Evolutionary conservation across 1,284 basidiomycete species (phyloP).

Genomic region (Xerocomus amazonicus): DNA sequence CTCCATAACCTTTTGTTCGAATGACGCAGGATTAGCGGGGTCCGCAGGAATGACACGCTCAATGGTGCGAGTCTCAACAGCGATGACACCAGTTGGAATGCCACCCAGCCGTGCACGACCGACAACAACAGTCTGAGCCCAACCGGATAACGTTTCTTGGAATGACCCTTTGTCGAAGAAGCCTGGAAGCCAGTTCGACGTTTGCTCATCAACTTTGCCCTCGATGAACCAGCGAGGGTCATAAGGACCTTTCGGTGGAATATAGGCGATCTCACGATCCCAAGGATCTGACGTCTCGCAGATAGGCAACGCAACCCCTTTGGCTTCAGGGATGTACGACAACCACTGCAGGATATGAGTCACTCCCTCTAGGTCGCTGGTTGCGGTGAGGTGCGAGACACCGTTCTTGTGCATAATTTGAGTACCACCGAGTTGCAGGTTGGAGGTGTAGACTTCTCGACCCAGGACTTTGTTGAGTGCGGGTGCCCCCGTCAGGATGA

Average conservation of each 20-base stretch:
- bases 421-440: conserved; percentile 97
- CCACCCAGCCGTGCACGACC: conserved; percentile 96
- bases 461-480: conserved; percentile 99
- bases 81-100: conserved; percentile 97
- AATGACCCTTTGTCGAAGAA: conserved; percentile 98
- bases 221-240: conserved; percentile 98
- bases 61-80: conserved; percentile 96
- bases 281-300: conserved; percentile 72
- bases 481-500: conserved; percentile 96
- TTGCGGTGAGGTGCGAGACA: conserved; percentile 93
- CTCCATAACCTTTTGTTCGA: conserved; percentile 98
- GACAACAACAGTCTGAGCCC: conserved; percentile 98
- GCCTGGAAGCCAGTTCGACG: conserved; percentile 75
- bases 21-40: conserved; percentile 97
- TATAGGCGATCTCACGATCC: conserved; percentile 92
- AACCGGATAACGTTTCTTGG: conserved; percentile 93
- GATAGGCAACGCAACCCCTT: conserved; percentile 76
- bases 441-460: conserved; percentile 98
- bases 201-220: conserved; percentile 85
- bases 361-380: conserved; percentile 93
- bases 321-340: conserved; percentile 86
- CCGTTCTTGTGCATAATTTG: conserved; percentile 99
- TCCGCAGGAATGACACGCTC: conserved; percentile 97
- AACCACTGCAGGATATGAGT: conserved; percentile 94
- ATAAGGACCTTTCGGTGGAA: conserved; percentile 91